Base-by-base conservation (phyloP, 805 yeast genomes). In the Candida odintsovae region DNA sequence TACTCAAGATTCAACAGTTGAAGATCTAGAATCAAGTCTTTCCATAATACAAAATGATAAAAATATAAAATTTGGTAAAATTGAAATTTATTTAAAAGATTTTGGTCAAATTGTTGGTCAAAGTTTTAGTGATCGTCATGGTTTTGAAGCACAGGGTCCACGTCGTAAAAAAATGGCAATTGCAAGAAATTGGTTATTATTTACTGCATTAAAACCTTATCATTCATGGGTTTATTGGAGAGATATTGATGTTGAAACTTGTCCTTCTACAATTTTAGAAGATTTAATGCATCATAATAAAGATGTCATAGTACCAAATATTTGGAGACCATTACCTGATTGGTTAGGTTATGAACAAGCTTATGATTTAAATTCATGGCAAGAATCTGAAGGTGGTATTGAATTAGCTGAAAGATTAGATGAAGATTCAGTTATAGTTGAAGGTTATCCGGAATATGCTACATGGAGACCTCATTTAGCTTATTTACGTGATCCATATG, bases 401-500 rank as follows among this genome's bases (percentile, higher is more conserved):
- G 86, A 82, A 61, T 64, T 86, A 53, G 96, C 96, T 26, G 80
- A 80, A 37, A 64, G 73, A 28, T 71, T 92, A 47, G 92, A 85
- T 60, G 98, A 90, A 65, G 96, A 92, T 67, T 95, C 95, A 1
- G 96, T 92, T 46, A 90, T 92, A 48, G 99, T 92, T 13, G 99
- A 92, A 69, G 99, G 99, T 15, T 90, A 90, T 64, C 95, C 89
- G 21, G 99, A 92, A 68, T 94, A 89, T 65, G 96, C 95, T 38
- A 92, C 99, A 2, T 92, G 98, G 97, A 77, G 99, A 67, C 95
- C 97, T 2, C 98, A 92, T 68, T 73, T 92, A 54, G 98, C 98
- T 0, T 92, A 94, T 62, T 75, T 92, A 63, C 75, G 98, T 56
- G 97, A 90, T 59, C 96, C 97, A 2, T 83, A 86, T 59, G 99